Evolutionary conservation across 306 rosid genomes (phyloP), one percentile per base, ranked within the genome.

Genomic region (Senna siamea): DNA sequence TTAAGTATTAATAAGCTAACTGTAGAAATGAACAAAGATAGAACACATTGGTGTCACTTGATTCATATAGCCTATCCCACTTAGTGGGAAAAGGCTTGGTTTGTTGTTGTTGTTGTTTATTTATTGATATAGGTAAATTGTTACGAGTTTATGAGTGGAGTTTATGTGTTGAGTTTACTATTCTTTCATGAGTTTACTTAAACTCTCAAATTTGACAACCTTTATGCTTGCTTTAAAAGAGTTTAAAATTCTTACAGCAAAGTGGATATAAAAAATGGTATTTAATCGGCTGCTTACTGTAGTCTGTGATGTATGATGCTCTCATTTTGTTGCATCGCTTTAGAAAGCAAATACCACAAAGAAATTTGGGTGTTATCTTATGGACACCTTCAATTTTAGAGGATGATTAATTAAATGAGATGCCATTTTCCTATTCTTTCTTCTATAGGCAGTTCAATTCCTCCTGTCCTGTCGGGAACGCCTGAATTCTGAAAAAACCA

Each of bases 371-470:
- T 14, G 54, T 51, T 51, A 17, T 60, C 23, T 66, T 41, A 72
- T 69, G 56, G 62, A 28, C 18, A 30, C 70, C 13, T 2, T 15
- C 50, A 63, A 20, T 62, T 61, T 52, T 56, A 6, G 52, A 40
- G 72, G 58, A 40, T 63, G 51, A 11, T 73, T 44, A 61, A 66
- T 22, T 48, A 44, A 74, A 50, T 59, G 7, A 41, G 32, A 58
- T 73, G 52, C 64, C 58, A 17, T 17, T 75, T 57, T 72, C 59
- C 14, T 59, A 37, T 38, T 75, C 28, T 58, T 81, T 78, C 40
- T 60, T 69, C 69, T 72, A 62, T 84, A 93, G 98, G 97, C 96
- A 73, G 92, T 93, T 76, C 89, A 85, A 70, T 89, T 80, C 60
- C 97, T 93, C 62, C 78, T 89, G 58, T 82, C 85, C 44, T 82